Base-by-base conservation (phyloP, 2,329 filamentous ascomycete genomes). In the Colletotrichum abscissum region DNA sequence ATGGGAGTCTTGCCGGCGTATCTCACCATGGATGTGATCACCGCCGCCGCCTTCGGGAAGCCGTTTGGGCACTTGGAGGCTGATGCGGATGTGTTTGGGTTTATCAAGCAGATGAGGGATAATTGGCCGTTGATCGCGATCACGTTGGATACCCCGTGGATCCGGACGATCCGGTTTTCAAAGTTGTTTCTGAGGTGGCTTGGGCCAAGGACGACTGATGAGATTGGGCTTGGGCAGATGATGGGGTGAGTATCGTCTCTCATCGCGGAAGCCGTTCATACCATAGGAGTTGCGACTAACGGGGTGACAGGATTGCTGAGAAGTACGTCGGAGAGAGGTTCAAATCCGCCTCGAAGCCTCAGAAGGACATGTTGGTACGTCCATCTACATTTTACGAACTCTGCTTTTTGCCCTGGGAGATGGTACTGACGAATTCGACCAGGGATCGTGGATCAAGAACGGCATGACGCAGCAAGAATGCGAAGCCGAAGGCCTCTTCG, bases 371-470 rank as follows among this genome's bases (percentile, higher is more conserved):
- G 68, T 52, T 79, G 59, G 77, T 79, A 72, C 33, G 78, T 74
- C 11, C 42, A 30, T 74, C 11, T 42, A 35, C 7, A 19, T 24
- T 11, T 6, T 8, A 14, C 22, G 24, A 9, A 14, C 52, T 33
- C 5, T 38, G 35, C 9, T 38, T 8, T 19, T 22, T 14, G 19
- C n/a, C n/a, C 7, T 9, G 6, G 22, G 28, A 26, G 9, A 26
- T 46, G 38, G 28, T 30, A 1, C 28, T 66, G 9, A 70, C 28
- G n/a, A 33, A 19, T 9, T 54, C 16, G 35, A 7, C 16, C 16
- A 28, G 77, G 80, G 77, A 3, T 80, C 80, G 0, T 83, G 81
- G 64, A 77, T 80, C 33, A 77, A 79, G 8, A 75, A 80, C 38
- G 81, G 81, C 4, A 72, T 83, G 16, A 76, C 77, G 0, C 76